phyloP scores from a whole-genome alignment of 2,329 filamentous ascomycete species.

The Lecanicillium sp. region DNA sequence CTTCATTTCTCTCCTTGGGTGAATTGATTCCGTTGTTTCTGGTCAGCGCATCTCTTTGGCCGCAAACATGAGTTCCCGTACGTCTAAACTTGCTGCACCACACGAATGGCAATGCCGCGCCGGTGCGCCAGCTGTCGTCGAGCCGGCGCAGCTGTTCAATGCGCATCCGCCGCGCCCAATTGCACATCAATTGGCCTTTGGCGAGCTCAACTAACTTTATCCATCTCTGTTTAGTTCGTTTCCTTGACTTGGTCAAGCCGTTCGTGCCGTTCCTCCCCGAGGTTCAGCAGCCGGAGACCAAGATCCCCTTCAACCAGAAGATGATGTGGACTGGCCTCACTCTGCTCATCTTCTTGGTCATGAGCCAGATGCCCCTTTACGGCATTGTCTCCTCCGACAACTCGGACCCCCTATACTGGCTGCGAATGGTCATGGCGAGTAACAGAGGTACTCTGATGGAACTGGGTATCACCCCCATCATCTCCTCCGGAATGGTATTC shows the following conservation, averaged over 20 bases:
- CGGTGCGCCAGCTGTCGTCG: constrained; percentile 8
- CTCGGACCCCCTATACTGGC: constrained; percentile 98
- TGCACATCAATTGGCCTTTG: constrained; percentile 12
- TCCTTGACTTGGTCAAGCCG: constrained; percentile 98
- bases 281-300: constrained; percentile 97
- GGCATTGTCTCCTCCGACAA: constrained; percentile 98
- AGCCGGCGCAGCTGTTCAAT: constrained; percentile 14
- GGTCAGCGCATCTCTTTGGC: constrained; percentile 17
- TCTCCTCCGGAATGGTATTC: constrained; percentile 99
- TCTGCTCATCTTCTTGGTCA: constrained; percentile 97
- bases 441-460: constrained; percentile 97
- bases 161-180: constrained; percentile 16
- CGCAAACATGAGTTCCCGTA: constrained; percentile 49
- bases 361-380: constrained; percentile 99
- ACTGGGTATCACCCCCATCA: constrained; percentile 95
- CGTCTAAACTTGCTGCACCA: constrained; percentile 22
- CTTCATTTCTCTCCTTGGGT: constrained; percentile 29
- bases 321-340: constrained; percentile 93
- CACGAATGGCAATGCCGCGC: not conserved
- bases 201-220: constrained; percentile 18
- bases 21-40: constrained; percentile 31
- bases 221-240: constrained; percentile 62
- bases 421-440: constrained; percentile 99
- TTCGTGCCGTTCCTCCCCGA: constrained; percentile 99
- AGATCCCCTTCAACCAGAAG: constrained; percentile 98